phyloP scores from a whole-genome alignment of 352 stramenopile genomes.

The Phytophthora vignae region DNA sequence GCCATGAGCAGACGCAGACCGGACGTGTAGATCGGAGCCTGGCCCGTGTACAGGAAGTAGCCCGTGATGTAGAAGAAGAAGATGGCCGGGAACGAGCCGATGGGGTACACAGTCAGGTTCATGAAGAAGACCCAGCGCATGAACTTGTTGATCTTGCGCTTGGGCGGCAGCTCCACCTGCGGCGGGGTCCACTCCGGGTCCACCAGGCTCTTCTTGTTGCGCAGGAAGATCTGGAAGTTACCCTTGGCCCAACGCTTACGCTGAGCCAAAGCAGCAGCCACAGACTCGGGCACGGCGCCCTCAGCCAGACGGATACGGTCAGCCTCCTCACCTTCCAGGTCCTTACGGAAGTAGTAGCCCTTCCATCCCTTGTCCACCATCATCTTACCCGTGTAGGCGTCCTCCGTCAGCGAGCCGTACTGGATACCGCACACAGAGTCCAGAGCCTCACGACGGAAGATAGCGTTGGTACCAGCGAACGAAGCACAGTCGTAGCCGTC shows the following conservation, averaged over 20 bases:
- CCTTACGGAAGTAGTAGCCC: constrained; percentile 80
- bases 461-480: constrained; percentile 80
- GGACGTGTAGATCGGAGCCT: constrained; percentile 77
- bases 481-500: constrained; percentile 78
- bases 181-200: constrained; percentile 66
- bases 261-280: constrained; percentile 64
- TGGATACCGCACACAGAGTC: constrained; percentile 79
- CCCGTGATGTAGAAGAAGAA: constrained; percentile 84
- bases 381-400: constrained; percentile 81
- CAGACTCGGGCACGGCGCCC: constrained; percentile 71
- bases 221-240: constrained; percentile 81
- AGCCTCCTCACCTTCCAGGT: constrained; percentile 71
- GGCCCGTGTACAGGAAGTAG: constrained; percentile 80
- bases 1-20: constrained; percentile 72
- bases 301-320: constrained; percentile 77
- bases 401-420: constrained; percentile 79
- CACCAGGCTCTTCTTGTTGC: constrained; percentile 71
- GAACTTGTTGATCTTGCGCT: constrained; percentile 78
- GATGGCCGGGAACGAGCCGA: constrained; percentile 75
- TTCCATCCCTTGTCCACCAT: constrained; percentile 88
- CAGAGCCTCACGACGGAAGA: constrained; percentile 78
- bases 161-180: constrained; percentile 54
- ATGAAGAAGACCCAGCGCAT: constrained; percentile 88
- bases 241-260: constrained; percentile 82
- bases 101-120: constrained; percentile 80